Evolutionary conservation across 305 asterid species (phyloP), one percentile per base, ranked within the genome.

Genomic region (Fraxinus sp.): DNA sequence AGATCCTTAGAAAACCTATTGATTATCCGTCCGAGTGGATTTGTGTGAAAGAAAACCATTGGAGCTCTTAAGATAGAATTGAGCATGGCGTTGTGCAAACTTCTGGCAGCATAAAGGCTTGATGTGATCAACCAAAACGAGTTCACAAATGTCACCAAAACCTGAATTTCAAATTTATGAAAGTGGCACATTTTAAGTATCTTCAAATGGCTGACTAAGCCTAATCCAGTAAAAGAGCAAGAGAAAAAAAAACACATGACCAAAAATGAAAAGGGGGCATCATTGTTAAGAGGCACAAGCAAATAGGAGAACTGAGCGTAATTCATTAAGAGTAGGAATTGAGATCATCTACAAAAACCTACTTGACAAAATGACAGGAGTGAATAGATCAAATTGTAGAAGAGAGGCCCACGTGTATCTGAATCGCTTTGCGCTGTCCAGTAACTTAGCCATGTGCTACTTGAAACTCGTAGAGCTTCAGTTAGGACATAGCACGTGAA

Each of bases 391-490:
- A 81, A 74, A 88, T 94, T 96, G 94, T 91, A 96, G 91, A 88
- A 96, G 80, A 88, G 57, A 75, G 97, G 96, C 24, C 91, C 89
- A 85, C 85, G 91, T 41, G 72, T 36, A 71, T 78, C 55, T 33
- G 91, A 43, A 78, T 79, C 81, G 86, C 92, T 82, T 87, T 85
- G 87, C 81, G 87, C 94, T 30, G 99, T 96, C 99, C 99, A 96
- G 87, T 88, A 89, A 89, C 99, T 96, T 82, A 96, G 93, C 99
- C 99, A 96, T 41, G 94, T 91, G 87, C 98, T 94, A 90, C 99
- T 90, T 77, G 92, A 90, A 88, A 96, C 90, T 86, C 99, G 94
- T 33, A 96, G 89, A 78, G 79, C 81, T 87, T 96, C 98, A 16
- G 94, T 81, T 79, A 89, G 85, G 84, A 92, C 75, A 85, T 96